Evolutionary conservation across 2,329 filamentous ascomycete genomes (phyloP).

Genomic region (Trichoderma brevicompactum): DNA sequence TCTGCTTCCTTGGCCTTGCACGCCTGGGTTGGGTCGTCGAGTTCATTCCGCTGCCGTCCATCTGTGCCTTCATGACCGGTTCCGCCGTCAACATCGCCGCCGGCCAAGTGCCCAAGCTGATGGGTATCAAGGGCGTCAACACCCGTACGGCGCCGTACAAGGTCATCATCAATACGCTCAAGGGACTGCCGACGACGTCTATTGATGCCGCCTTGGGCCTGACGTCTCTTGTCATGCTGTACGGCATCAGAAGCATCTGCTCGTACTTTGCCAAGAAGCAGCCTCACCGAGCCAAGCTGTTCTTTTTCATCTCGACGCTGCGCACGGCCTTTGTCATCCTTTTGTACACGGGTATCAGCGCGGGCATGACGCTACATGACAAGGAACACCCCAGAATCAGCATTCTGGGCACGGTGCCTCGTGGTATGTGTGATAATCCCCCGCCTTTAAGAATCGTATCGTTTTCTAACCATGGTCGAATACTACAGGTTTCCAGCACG

Average conservation of each 20-base stretch:
- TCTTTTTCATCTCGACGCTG: slow-evolving; percentile 79
- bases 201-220: slow-evolving; percentile 77
- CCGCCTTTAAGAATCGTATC: neutral
- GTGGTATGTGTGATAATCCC: slow-evolving; percentile 52
- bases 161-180: slow-evolving; percentile 58
- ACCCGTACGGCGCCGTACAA: slow-evolving; percentile 53
- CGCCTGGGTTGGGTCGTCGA: slow-evolving; percentile 60
- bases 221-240: slow-evolving; percentile 69
- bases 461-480: neutral
- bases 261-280: slow-evolving; percentile 67
- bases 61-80: slow-evolving; percentile 60
- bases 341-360: slow-evolving; percentile 78
- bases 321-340: slow-evolving; percentile 81
- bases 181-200: slow-evolving; percentile 52
- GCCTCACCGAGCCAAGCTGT: slow-evolving; percentile 68
- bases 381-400: slow-evolving; percentile 61
- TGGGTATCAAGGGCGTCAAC: slow-evolving; percentile 56
- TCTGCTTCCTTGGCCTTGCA: slow-evolving; percentile 54
- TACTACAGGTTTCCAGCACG: slow-evolving; percentile 69
- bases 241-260: slow-evolving; percentile 66
- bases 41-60: slow-evolving; percentile 57
- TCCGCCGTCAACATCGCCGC: slow-evolving; percentile 56
- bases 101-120: slow-evolving; percentile 55
- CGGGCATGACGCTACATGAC: slow-evolving; percentile 67
- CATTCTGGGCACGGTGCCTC: slow-evolving; percentile 70